Conservation (phyloP, 257 asterid genomes). For the Haberlea rhodopensis region DNA sequence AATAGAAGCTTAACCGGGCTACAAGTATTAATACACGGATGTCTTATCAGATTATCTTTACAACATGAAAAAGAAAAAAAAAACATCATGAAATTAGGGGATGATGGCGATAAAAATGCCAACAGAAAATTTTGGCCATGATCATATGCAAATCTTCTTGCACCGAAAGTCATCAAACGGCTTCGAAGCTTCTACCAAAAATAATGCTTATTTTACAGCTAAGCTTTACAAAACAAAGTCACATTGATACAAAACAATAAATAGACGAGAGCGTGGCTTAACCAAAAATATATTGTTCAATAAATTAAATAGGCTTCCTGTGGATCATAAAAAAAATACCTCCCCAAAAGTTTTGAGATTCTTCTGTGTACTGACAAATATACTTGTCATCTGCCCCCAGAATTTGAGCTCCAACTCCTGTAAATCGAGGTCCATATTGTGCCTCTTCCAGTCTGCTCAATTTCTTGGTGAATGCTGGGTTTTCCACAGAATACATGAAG, state of each 20-base stretch:
- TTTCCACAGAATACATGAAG: conserved; percentile 92
- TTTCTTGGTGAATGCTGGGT: conserved; percentile 66
- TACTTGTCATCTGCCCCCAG: conserved; percentile 97
- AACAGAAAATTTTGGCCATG: no score
- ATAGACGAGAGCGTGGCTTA: not conserved
- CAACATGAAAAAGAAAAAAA: not conserved
- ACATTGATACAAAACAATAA: not conserved
- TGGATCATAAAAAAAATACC: conserved; percentile 40
- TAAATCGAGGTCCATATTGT: conserved; percentile 71
- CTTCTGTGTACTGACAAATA: conserved; percentile 75
- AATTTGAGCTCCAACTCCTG: conserved; percentile 96
- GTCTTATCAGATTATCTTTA: not conserved
- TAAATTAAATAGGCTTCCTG: not conserved
- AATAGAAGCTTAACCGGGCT: not conserved
- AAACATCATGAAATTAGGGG: no score
- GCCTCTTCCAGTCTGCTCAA: conserved; percentile 57
- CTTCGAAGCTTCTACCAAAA: conserved; percentile 6
- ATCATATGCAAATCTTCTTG: not conserved
- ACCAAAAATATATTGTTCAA: not conserved
- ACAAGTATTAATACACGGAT: not conserved
- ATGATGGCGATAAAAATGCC: no score
- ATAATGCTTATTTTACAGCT: not conserved
- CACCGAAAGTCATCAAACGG: conserved; percentile 8
- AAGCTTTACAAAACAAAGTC: conserved; percentile 10
- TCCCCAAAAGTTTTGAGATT: conserved; percentile 88